phyloP scores from a whole-genome alignment of 2,329 filamentous ascomycete species.

The Periglandula ipomoeae region DNA sequence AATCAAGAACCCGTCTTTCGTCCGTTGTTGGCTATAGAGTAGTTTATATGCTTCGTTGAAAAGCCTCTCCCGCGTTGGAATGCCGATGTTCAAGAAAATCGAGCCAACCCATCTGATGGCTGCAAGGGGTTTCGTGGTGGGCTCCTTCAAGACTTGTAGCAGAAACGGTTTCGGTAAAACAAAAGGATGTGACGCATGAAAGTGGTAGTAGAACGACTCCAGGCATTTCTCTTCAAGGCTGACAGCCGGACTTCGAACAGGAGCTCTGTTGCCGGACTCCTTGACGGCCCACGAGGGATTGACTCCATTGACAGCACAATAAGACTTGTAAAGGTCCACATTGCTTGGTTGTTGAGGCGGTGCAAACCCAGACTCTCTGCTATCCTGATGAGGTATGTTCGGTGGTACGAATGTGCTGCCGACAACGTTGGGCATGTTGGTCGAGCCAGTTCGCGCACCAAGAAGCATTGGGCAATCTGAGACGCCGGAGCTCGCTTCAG shows the following conservation, averaged over 20 bases:
- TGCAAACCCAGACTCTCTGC: constrained; percentile 14
- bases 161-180: constrained; percentile 44
- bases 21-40: constrained; percentile 35
- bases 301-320: constrained; percentile 17
- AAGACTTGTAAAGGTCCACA: constrained; percentile 32
- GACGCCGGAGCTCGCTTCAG: constrained; percentile 10
- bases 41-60: constrained; percentile 50
- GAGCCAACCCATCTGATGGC: constrained; percentile 49
- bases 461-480: constrained; percentile 32
- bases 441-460: constrained; percentile 13
- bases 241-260: constrained; percentile 15
- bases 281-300: constrained; percentile 13
- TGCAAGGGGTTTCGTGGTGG: constrained; percentile 37
- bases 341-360: constrained; percentile 13
- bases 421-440: constrained; percentile 3
- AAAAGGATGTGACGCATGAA: constrained; percentile 49
- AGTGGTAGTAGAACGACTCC: constrained; percentile 49
- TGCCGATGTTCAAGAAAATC: constrained; percentile 41
- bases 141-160: constrained; percentile 38
- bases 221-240: constrained; percentile 43
- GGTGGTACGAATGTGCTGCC: constrained; percentile 7
- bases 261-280: constrained; percentile 8
- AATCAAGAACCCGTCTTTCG: constrained; percentile 54
- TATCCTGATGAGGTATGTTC: constrained; percentile 7
- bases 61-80: constrained; percentile 34